Conservation (phyloP, 202 grass and related monocot species). For the Saccharum hybrid region DNA sequence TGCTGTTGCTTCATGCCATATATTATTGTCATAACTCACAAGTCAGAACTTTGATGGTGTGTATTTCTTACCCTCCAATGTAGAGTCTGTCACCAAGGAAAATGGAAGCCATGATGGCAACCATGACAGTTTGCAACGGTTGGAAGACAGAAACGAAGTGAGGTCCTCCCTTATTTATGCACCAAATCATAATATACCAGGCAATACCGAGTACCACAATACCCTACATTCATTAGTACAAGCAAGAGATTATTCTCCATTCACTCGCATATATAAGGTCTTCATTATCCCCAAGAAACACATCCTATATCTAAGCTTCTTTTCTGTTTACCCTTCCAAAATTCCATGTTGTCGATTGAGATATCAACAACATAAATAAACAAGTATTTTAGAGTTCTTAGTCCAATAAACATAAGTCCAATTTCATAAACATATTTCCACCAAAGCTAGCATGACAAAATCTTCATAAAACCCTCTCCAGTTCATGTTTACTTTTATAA, state of each 20-base stretch:
- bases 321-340: neutral
- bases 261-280: neutral
- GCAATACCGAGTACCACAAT: conserved; percentile 3
- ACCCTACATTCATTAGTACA: neutral
- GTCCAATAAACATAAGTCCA: neutral
- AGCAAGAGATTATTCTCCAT: neutral
- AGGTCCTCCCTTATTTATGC: conserved; percentile 26
- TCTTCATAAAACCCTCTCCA: neutral
- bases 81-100: conserved; percentile 21
- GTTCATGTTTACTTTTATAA: neutral
- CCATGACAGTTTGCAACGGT: conserved; percentile 24
- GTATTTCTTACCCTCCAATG: conserved; percentile 15
- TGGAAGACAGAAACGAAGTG: conserved; percentile 16
- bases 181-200: conserved; percentile 13
- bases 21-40: neutral
- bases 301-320: neutral
- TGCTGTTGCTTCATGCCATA: neutral
- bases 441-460: neutral
- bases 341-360: neutral
- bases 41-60: neutral
- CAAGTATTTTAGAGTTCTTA: neutral
- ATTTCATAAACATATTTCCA: neutral
- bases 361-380: neutral
- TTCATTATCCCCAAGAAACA: neutral
- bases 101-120: conserved; percentile 4